Conservation (phyloP, 371 early-diverging fungal genomes). For the Rhizopus delemar region DNA sequence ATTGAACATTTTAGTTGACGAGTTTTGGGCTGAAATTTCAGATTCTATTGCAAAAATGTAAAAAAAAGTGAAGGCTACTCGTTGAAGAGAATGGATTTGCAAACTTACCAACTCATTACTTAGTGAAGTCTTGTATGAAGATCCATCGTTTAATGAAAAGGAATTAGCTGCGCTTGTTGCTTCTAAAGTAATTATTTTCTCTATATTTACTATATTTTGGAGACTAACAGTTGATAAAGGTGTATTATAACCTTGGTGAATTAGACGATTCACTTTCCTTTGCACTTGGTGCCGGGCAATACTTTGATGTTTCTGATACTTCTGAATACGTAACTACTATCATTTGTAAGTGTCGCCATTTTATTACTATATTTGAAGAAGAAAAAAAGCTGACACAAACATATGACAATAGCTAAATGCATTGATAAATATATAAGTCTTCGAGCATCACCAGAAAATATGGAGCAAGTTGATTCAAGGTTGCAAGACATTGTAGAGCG, state of each 20-base stretch:
- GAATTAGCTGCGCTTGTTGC: slow-evolving; percentile 93
- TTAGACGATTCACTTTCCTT: slow-evolving; percentile 92
- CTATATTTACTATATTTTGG: too few species aligned
- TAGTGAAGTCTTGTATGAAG: slow-evolving; percentile 93
- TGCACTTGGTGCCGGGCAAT: slow-evolving; percentile 90
- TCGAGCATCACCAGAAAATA: slow-evolving; percentile 50
- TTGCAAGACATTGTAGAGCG: slow-evolving; percentile 88
- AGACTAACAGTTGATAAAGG: slow-evolving; percentile 43
- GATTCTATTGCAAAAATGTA: slow-evolving; percentile 94
- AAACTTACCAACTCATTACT: not conserved
- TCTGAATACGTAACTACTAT: slow-evolving; percentile 93
- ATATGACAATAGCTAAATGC: slow-evolving; percentile 65
- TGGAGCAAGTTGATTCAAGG: slow-evolving; percentile 68
- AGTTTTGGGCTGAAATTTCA: slow-evolving; percentile 97
- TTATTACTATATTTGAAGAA: too few species aligned
- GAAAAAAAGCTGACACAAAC: too few species aligned
- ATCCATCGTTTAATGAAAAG: slow-evolving; percentile 79
- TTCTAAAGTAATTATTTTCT: slow-evolving; percentile 73
- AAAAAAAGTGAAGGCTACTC: not conserved
- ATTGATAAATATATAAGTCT: slow-evolving; percentile 92
- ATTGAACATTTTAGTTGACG: slow-evolving; percentile 85
- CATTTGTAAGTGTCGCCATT: slow-evolving; percentile 66
- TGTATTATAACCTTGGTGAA: slow-evolving; percentile 93
- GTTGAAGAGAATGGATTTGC: not conserved
- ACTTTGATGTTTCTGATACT: slow-evolving; percentile 78